Evolutionary conservation across 2,329 filamentous ascomycete species (phyloP).

Genomic region (Alternaria brassicicola): DNA sequence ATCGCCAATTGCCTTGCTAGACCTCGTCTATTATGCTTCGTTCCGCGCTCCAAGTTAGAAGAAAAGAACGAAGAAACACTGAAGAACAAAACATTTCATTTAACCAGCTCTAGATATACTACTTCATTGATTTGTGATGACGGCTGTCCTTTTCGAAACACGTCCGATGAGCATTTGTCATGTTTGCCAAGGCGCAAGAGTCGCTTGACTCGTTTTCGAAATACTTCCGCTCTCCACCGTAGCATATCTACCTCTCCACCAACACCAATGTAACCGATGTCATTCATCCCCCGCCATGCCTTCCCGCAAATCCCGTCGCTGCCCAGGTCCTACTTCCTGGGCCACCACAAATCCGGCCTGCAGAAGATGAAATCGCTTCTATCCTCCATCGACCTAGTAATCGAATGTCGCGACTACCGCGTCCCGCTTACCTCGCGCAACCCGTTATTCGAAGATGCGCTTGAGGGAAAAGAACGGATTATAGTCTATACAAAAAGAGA

Average conservation of each 20-base stretch:
- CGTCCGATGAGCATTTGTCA: constrained; percentile 3
- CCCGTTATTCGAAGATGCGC: constrained; percentile 79
- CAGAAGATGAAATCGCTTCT: constrained; percentile 82
- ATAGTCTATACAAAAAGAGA: constrained; percentile 93
- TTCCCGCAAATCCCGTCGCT: constrained; percentile 79
- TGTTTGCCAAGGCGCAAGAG: background rate
- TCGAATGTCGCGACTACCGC: constrained; percentile 94
- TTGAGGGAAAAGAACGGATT: constrained; percentile 75
- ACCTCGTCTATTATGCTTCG: background rate
- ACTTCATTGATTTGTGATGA: background rate
- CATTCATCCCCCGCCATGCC: constrained; percentile 70
- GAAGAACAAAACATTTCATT: background rate
- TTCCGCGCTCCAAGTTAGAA: background rate
- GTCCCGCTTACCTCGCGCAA: constrained; percentile 90
- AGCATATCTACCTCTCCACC: background rate
- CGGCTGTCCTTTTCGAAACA: background rate
- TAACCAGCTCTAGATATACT: background rate
- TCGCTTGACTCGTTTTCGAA: constrained; percentile 9
- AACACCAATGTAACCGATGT: constrained; percentile 32
- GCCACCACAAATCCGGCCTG: constrained; percentile 85
- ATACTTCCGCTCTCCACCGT: background rate
- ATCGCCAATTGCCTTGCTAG: no score
- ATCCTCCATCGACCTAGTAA: constrained; percentile 80
- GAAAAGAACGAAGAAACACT: background rate
- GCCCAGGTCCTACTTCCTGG: constrained; percentile 89